Base-by-base conservation (phyloP, 2,329 filamentous ascomycete species). In the Stagonosporopsis chrysanthemi region DNA sequence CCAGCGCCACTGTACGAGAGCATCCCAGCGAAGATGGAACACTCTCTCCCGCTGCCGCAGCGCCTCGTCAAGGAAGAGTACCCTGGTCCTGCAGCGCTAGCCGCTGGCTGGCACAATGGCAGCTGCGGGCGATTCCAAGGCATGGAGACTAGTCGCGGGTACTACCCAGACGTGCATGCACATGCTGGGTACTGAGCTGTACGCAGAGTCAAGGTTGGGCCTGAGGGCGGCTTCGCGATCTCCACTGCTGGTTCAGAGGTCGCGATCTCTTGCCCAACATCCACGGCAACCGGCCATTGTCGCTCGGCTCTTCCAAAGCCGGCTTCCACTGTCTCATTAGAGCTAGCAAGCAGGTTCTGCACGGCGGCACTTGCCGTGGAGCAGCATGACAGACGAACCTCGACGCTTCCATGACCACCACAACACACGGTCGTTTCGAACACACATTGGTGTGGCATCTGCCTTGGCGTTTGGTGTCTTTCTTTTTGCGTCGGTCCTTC, bases 131-230 rank as follows among this genome's bases (percentile, higher is more conserved):
- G 79, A 7, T 81, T 78, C 59, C 77, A 80, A 61, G 80, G 80
- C 52, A 76, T 80, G 61, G 78, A 80, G 42, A 75, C 74, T 14
- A 81, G 79, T 60, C 78, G 78, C 22, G 80, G 80, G 26, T 81
- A 78, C 61, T 82, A 79, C 56, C 79, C 78, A 14, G 77, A 80
- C 45, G 68, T 81, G 23, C 74, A 76, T 42, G 67, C 77, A 24
- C 74, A 76, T 51, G 68, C 77, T 43, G 73, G 72, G 6, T 79
- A 76, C 58, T 78, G 66, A 75, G 38, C 39, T 50, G 23, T 26
- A 24, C 12, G 26, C 22, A 17, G 23, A 4, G 23, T 26, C 31
- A 28, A 23, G 26, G 17, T 12, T 12, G 35, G 15, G 7, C n/a
- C 33, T 22, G 15, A 24, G n/a, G n/a, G 19, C 28, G 36, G n/a